These are phyloP conservation scores for Kodamaea ohmeri DNA, from an alignment of 1,139 yeast genomes.

Conservation along the genomic window DNA sequence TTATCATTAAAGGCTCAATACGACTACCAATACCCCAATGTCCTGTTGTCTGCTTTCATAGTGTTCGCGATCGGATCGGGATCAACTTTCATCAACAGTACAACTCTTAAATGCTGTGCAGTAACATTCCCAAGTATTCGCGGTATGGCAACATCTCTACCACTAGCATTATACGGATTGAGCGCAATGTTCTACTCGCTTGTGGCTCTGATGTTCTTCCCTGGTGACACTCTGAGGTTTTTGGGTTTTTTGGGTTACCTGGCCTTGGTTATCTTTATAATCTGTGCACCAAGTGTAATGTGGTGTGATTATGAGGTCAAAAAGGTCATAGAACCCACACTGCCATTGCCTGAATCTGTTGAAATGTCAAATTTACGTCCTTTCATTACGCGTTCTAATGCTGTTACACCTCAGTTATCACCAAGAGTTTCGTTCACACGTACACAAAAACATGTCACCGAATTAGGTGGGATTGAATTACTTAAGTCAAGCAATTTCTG, in stretches of 20 bases:
- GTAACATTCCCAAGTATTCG: conserved; percentile 52
- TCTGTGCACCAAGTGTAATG: conserved; percentile 50
- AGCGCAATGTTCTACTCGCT: conserved; percentile 58
- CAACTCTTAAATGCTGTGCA: conserved; percentile 58
- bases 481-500: conserved; percentile 43
- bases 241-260: conserved; percentile 47
- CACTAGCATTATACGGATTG: conserved; percentile 57
- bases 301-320: conserved; percentile 33
- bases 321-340: conserved; percentile 3
- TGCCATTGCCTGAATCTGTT: conserved; percentile 9
- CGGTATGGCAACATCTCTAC: conserved; percentile 61
- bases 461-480: conserved; percentile 25
- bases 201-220: conserved; percentile 45
- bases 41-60: conserved; percentile 35
- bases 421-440: conserved; percentile 11
- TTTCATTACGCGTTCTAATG: conserved; percentile 8
- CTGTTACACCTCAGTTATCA: conserved; percentile 10
- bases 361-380: conserved; percentile 16
- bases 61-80: conserved; percentile 51
- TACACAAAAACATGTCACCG: conserved; percentile 5
- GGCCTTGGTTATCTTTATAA: conserved; percentile 32
- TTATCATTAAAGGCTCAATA: conserved; percentile 47
- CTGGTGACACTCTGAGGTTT: conserved; percentile 51
- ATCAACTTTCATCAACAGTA: conserved; percentile 51
- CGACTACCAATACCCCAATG: conserved; percentile 28